These are phyloP conservation scores for Phalaenopsis equestris DNA, from an alignment of 106 monocot genomes.

Conservation along the genomic window DNA sequence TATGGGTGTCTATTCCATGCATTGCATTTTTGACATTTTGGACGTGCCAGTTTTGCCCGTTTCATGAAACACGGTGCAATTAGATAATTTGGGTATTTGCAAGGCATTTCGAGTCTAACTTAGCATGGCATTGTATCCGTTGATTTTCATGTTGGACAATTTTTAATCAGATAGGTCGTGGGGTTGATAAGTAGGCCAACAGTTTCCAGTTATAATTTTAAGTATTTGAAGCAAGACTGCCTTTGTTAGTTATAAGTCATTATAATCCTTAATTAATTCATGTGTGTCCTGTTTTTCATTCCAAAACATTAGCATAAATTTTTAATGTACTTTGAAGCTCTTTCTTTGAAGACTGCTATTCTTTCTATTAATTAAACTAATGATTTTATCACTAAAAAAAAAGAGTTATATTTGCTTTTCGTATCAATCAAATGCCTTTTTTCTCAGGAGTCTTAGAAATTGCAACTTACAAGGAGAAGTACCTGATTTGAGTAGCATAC, in stretches of 20 bases:
- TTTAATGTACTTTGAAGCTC: neutral
- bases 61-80: too few relatives aligned
- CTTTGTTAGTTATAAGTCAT: neutral
- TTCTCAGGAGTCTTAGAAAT: conserved; percentile 73
- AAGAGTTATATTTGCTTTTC: neutral
- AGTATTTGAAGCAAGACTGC: neutral
- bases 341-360: neutral
- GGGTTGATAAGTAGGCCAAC: too few relatives aligned
- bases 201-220: neutral
- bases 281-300: neutral
- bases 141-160: too few relatives aligned
- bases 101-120: too few relatives aligned
- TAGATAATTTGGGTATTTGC: too few relatives aligned
- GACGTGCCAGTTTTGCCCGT: too few relatives aligned
- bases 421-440: conserved; percentile 3
- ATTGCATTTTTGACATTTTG: too few relatives aligned
- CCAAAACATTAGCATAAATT: neutral
- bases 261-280: neutral
- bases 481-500: conserved; percentile 62
- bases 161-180: too few relatives aligned
- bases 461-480: conserved; percentile 60
- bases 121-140: too few relatives aligned
- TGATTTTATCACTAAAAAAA: neutral
- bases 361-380: neutral
- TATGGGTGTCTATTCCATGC: too few relatives aligned